Evolutionary conservation across 2,329 filamentous ascomycete genomes (phyloP).

Genomic region (Leptographium wingfieldii): DNA sequence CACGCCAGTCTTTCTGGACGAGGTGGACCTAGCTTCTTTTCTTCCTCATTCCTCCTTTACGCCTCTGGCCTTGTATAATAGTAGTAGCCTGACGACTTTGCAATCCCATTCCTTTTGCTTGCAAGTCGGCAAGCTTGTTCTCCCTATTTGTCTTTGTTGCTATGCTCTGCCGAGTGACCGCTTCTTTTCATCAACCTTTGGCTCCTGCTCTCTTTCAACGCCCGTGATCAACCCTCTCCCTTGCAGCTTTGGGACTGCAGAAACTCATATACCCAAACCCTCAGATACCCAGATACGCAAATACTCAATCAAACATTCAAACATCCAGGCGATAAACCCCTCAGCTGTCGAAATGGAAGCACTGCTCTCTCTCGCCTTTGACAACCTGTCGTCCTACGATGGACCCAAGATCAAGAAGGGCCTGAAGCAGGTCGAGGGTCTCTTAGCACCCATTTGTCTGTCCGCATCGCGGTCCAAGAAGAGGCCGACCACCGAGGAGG

Average conservation of each 20-base stretch:
- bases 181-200: background rate
- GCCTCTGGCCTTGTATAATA: background rate
- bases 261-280: too few species aligned
- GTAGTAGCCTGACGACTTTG: background rate
- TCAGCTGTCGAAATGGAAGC: conserved; percentile 58
- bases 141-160: background rate
- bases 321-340: background rate
- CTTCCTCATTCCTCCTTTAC: background rate
- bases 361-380: conserved; percentile 83
- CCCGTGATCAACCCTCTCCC: too few species aligned
- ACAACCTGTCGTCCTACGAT: conserved; percentile 90
- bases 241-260: too few species aligned
- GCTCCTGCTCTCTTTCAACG: background rate
- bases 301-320: background rate
- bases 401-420: conserved; percentile 85
- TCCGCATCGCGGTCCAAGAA: conserved; percentile 28
- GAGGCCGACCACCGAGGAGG: background rate
- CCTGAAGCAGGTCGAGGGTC: conserved; percentile 81
- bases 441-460: conserved; percentile 89
- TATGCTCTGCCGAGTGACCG: background rate
- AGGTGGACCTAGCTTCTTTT: background rate
- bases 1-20: background rate
- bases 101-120: background rate
- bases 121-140: background rate
- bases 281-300: too few species aligned